Percentiles rank a stretch among this genome's conserved stretches.
Evolutionary conservation across 2,329 filamentous ascomycete genomes (phyloP).

Genomic region (Fusarium sp.): DNA sequence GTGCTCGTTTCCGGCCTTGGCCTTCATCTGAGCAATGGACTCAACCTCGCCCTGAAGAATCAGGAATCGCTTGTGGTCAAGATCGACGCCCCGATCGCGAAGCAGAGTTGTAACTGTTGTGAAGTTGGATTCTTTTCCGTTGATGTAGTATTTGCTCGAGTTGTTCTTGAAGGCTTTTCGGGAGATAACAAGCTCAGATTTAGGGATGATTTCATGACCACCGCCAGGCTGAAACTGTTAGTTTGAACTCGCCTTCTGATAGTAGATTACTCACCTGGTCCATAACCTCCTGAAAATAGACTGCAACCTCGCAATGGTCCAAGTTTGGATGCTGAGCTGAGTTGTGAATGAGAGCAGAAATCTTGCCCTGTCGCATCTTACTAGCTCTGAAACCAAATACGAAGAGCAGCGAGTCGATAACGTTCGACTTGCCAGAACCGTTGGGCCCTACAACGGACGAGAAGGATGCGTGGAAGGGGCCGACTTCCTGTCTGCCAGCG

Average conservation of each 20-base stretch:
- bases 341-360: constrained; percentile 97
- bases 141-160: constrained; percentile 98
- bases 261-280: constrained; percentile 71
- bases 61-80: constrained; percentile 97
- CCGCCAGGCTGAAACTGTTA: constrained; percentile 71
- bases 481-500: constrained; percentile 92
- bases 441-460: constrained; percentile 98
- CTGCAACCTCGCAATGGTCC: constrained; percentile 93
- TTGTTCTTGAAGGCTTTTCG: constrained; percentile 98
- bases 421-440: constrained; percentile 98
- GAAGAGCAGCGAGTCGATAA: constrained; percentile 97
- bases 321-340: constrained; percentile 88
- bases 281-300: constrained; percentile 95
- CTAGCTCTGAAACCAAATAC: constrained; percentile 99
- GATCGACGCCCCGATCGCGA: constrained; percentile 88
- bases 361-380: constrained; percentile 99
- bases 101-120: constrained; percentile 90
- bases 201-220: constrained; percentile 80
- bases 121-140: constrained; percentile 89
- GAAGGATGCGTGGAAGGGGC: constrained; percentile 96
- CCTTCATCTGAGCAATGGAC: constrained; percentile 99
- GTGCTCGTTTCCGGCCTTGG: constrained; percentile 94
- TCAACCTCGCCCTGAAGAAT: constrained; percentile 98
- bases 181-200: constrained; percentile 89
- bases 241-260: constrained; percentile 1